A percentile compares a stretch with the other conserved stretches of the same genome.
These are phyloP conservation scores for Chaetoscypha palmicola DNA, from an alignment of 2,329 filamentous ascomycete species.

Conservation along the genomic window DNA sequence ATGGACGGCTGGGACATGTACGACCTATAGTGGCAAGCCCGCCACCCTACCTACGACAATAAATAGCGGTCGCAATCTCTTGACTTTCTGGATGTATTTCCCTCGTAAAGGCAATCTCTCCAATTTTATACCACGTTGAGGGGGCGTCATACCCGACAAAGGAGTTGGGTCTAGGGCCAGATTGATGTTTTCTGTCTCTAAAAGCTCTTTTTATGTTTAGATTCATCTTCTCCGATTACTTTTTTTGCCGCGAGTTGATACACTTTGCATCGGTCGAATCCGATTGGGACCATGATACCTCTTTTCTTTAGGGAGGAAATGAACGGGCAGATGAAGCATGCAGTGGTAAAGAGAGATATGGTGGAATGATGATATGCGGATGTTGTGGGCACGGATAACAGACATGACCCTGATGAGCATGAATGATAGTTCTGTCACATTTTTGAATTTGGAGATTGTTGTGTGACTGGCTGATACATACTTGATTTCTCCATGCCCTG, in stretches of 20 bases:
- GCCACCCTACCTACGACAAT: background rate
- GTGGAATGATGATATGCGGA: too few relatives aligned
- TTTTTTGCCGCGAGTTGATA: slow-evolving; percentile 20
- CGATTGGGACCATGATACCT: slow-evolving; percentile 18
- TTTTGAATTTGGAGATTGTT: too few relatives aligned
- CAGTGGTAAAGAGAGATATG: slow-evolving; percentile 4
- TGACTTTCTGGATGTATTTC: slow-evolving; percentile 22
- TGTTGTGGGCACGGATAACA: too few relatives aligned
- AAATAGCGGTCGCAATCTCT: slow-evolving; percentile 4
- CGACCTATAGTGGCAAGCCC: slow-evolving; percentile 40
- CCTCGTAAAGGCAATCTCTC: slow-evolving; percentile 4
- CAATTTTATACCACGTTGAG: slow-evolving; percentile 19
- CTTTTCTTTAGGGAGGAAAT: slow-evolving; percentile 13
- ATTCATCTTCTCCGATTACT: slow-evolving; percentile 24
- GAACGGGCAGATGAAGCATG: slow-evolving; percentile 10
- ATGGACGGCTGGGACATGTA: slow-evolving; percentile 63
- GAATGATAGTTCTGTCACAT: too few relatives aligned
- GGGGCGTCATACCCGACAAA: slow-evolving; percentile 13
- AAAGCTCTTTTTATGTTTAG: slow-evolving; percentile 29
- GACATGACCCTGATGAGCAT: too few relatives aligned
- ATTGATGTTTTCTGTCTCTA: slow-evolving; percentile 24
- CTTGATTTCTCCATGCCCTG: too few relatives aligned
- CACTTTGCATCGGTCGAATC: slow-evolving; percentile 22
- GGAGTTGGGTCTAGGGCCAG: slow-evolving; percentile 22
- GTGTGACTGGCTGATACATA: too few relatives aligned